These are phyloP conservation scores for Diaporthe ilicicola DNA, from an alignment of 2,329 filamentous ascomycete genomes.

Conservation along the genomic window DNA sequence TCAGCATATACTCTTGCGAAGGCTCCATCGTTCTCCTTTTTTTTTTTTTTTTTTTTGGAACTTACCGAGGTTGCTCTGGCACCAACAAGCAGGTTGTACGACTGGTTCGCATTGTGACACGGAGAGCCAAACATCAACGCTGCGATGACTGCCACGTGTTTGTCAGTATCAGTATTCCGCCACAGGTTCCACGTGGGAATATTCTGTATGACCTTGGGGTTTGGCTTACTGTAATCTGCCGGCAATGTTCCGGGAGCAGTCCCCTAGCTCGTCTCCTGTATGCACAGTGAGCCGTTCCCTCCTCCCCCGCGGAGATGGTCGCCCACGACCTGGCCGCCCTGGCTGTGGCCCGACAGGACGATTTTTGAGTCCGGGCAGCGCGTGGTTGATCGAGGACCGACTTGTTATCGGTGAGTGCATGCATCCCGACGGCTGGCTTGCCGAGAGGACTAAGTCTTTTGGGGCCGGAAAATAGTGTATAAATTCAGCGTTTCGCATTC, in stretches of 20 bases:
- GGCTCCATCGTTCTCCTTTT: no score
- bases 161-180: background rate
- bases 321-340: slow-evolving; percentile 41
- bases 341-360: slow-evolving; percentile 50
- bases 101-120: slow-evolving; percentile 27
- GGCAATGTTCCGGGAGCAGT: background rate
- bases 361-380: slow-evolving; percentile 49
- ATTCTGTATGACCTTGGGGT: no score
- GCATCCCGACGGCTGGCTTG: background rate
- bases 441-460: background rate
- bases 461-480: background rate
- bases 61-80: slow-evolving; percentile 24
- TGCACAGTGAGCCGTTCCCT: slow-evolving; percentile 12
- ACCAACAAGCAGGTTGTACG: slow-evolving; percentile 26
- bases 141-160: background rate
- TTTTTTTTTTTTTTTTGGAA: no score
- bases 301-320: slow-evolving; percentile 27
- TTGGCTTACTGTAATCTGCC: background rate
- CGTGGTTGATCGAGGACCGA: background rate
- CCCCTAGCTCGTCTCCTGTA: slow-evolving; percentile 15
- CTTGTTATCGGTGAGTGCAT: background rate
- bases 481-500: background rate
- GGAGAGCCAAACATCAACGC: slow-evolving; percentile 28
- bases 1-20: background rate
- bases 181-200: background rate